Base-by-base conservation (phyloP, 768 basidiomycete species). In the Melanogaster broomeanus region DNA sequence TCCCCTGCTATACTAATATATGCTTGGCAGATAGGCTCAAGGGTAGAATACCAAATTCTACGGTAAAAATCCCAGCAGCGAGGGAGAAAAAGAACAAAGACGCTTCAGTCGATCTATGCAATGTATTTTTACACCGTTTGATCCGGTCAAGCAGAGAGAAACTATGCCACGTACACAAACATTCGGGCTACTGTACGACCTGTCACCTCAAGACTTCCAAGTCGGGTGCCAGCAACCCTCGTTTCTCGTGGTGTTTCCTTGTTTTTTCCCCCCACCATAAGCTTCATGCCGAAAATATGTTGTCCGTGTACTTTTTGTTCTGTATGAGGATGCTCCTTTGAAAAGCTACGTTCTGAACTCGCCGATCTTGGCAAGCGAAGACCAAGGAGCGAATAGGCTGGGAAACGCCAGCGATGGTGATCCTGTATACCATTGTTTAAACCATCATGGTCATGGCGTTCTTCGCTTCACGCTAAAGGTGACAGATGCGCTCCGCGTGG, bases 61-160 rank as follows among this genome's bases (percentile, higher is more conserved):
- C 35, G 35, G n/a, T 21, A 25, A 35, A 45, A 15, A 13, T 35
- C 3, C 30, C 22, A 47, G 49, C 22, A 37, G 30, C 13, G 11
- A 49, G 18, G 28, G 21, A 16, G 27, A 41, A 49, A 33, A n/a
- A 15, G 11, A n/a, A 24, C 3, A 24, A 15, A 27, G 25, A 27
- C 25, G 8, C 25, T 27, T 27, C 25, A 27, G 25, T 8, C 8
- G 25, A 27, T 27, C 4, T 13, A 31, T 12, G 12, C 3, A 12
- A 31, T 16, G 27, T 31, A 11, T 15, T 16, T 35, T 40, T 24
- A 27, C 33, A 15, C 24, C 33, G 18, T 30, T 42, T 46, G 45
- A 52, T 52, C 51, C 45, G 27, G 21, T 27, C 44, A 52, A 42
- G 40, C 27, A 33, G 27, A 37, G 22, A 16, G 18, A 46, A 45